A percentile compares a stretch with the other conserved stretches of the same genome.
These are phyloP conservation scores for Henckelia pumila DNA, from an alignment of 257 asterid genomes.

Conservation along the genomic window DNA sequence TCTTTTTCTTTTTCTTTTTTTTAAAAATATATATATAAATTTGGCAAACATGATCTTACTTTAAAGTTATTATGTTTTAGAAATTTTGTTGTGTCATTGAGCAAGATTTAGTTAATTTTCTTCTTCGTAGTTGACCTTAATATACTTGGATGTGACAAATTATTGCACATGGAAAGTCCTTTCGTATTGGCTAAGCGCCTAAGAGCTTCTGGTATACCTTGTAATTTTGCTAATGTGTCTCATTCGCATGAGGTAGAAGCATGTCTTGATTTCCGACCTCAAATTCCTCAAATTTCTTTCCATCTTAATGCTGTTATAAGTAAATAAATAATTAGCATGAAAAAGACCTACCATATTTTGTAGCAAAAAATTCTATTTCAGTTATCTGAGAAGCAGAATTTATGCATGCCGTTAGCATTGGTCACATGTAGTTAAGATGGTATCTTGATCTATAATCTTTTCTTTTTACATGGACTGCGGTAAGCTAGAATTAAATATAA, in stretches of 20 bases:
- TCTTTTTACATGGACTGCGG: conserved; percentile 5
- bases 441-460: not conserved
- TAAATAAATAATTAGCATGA: conserved; percentile 12
- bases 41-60: conserved; percentile 15
- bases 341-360: not conserved
- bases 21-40: too few species aligned
- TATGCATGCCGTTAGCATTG: not conserved
- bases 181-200: conserved; percentile 5
- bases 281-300: not conserved
- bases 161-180: conserved; percentile 11
- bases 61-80: conserved; percentile 18
- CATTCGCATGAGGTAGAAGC: conserved; percentile 2
- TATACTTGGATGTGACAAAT: conserved; percentile 20
- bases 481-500: conserved; percentile 17
- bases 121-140: conserved; percentile 20
- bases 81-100: conserved; percentile 6
- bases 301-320: too few species aligned
- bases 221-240: not conserved
- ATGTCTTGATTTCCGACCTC: not conserved
- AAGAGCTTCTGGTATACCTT: not conserved
- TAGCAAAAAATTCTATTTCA: too few species aligned
- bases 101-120: conserved; percentile 8
- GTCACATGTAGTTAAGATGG: not conserved
- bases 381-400: not conserved
- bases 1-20: too few species aligned